These are phyloP conservation scores for Globisporangium uncinulatum DNA, from an alignment of 352 stramenopile genomes.

Conservation along the genomic window DNA sequence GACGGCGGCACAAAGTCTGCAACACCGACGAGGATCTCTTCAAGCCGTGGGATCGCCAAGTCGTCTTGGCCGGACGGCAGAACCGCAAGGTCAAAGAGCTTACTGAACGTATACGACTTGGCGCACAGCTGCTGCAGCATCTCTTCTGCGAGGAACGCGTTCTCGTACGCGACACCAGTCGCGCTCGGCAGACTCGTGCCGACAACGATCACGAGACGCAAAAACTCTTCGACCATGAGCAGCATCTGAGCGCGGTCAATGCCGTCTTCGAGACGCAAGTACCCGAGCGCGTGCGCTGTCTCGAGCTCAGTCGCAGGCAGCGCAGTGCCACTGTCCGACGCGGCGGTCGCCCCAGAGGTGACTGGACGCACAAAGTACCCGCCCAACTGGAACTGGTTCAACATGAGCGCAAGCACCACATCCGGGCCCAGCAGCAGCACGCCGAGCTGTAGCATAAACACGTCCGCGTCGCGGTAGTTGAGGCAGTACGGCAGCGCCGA, in stretches of 20 bases:
- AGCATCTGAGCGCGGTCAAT: constrained; percentile 68
- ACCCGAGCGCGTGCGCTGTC: constrained; percentile 24
- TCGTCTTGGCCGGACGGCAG: constrained; percentile 81
- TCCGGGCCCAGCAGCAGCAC: constrained; percentile 63
- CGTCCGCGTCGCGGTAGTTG: constrained; percentile 79
- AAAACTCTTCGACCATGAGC: constrained; percentile 80
- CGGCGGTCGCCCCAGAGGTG: neutral
- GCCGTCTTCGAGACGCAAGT: constrained; percentile 43
- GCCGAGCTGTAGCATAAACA: constrained; percentile 74
- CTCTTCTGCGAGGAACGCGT: constrained; percentile 74
- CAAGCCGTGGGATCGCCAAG: constrained; percentile 56
- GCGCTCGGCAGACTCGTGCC: constrained; percentile 67
- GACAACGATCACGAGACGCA: constrained; percentile 72
- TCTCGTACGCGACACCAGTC: constrained; percentile 52
- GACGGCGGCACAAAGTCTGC: constrained; percentile 68
- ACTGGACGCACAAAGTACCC: constrained; percentile 45
- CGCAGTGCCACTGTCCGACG: neutral
- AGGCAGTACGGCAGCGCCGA: constrained; percentile 84
- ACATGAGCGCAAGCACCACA: constrained; percentile 51
- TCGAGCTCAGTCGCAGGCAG: constrained; percentile 11
- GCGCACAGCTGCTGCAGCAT: constrained; percentile 83
- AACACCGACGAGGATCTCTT: constrained; percentile 57
- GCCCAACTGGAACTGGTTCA: constrained; percentile 76
- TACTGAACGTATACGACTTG: constrained; percentile 78
- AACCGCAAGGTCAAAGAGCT: constrained; percentile 74